Evolutionary conservation across 331 rosid genomes (phyloP).

Genomic region (Quercus tomentella): DNA sequence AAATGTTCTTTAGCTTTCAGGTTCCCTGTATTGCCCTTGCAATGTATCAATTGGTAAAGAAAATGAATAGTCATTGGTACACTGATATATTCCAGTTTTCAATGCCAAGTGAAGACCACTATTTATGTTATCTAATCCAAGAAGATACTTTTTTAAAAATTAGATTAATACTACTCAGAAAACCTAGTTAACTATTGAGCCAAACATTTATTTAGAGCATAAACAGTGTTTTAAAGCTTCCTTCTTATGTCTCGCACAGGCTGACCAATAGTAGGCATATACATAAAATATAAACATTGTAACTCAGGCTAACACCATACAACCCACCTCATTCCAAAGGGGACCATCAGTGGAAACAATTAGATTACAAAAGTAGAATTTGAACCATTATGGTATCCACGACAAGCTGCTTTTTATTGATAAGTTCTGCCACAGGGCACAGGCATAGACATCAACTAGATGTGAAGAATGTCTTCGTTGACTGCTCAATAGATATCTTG

Average conservation of each 20-base stretch:
- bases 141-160: not conserved
- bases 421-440: not conserved
- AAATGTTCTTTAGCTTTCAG: not conserved
- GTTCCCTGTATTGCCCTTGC: not conserved
- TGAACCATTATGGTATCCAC: not conserved
- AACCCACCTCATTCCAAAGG: not conserved
- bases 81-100: not conserved
- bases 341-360: not conserved
- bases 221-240: not conserved
- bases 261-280: not conserved
- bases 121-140: not conserved
- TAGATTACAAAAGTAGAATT: not conserved
- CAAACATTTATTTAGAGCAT: not conserved
- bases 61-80: not conserved
- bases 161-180: not conserved
- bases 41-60: not conserved
- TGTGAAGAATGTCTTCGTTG: not conserved
- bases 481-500: not conserved
- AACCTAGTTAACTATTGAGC: not conserved
- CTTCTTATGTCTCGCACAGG: too few relatives aligned
- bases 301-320: not conserved
- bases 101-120: not conserved
- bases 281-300: not conserved
- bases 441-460: not conserved
- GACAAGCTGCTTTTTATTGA: not conserved